Percentiles rank a stretch among this genome's conserved stretches.
phyloP scores from a whole-genome alignment of 352 stramenopile species.

The Globisporangium polare region DNA sequence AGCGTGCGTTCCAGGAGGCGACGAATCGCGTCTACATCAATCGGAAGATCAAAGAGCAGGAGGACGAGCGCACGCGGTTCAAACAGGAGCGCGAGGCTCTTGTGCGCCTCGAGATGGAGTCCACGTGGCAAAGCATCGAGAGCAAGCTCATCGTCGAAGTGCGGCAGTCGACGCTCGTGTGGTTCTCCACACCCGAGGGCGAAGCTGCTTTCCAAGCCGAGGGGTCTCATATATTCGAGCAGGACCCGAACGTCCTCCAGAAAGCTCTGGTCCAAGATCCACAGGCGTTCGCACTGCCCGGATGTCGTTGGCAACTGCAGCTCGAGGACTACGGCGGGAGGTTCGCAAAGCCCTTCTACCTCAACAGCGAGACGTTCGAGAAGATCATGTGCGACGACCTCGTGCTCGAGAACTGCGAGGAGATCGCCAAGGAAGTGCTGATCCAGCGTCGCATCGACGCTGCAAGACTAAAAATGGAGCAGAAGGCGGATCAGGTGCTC shows the following conservation, averaged over 20 bases:
- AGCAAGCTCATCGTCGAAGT: slow-evolving; percentile 40
- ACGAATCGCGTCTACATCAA: slow-evolving; percentile 35
- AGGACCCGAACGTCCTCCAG: slow-evolving; percentile 39
- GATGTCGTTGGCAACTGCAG: slow-evolving; percentile 56
- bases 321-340: slow-evolving; percentile 50
- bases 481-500: slow-evolving; percentile 23
- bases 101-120: slow-evolving; percentile 22
- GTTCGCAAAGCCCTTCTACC: slow-evolving; percentile 63
- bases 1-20: slow-evolving; percentile 40
- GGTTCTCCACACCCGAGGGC: slow-evolving; percentile 33
- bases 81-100: slow-evolving; percentile 31
- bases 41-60: slow-evolving; percentile 49
- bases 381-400: slow-evolving; percentile 70
- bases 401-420: slow-evolving; percentile 59
- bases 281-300: slow-evolving; percentile 20
- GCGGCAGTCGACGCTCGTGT: slow-evolving; percentile 36
- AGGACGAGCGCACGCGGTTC: slow-evolving; percentile 40
- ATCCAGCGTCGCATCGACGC: slow-evolving; percentile 49
- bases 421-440: slow-evolving; percentile 54
- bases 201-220: slow-evolving; percentile 27
- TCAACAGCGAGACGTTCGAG: slow-evolving; percentile 57
- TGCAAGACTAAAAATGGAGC: slow-evolving; percentile 23
- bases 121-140: slow-evolving; percentile 43
- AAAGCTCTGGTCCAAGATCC: slow-evolving; percentile 40
- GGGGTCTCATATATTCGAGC: slow-evolving; percentile 51